Evolutionary conservation across 2,329 filamentous ascomycete genomes (phyloP).

Genomic region (Exophiala spinifera): DNA sequence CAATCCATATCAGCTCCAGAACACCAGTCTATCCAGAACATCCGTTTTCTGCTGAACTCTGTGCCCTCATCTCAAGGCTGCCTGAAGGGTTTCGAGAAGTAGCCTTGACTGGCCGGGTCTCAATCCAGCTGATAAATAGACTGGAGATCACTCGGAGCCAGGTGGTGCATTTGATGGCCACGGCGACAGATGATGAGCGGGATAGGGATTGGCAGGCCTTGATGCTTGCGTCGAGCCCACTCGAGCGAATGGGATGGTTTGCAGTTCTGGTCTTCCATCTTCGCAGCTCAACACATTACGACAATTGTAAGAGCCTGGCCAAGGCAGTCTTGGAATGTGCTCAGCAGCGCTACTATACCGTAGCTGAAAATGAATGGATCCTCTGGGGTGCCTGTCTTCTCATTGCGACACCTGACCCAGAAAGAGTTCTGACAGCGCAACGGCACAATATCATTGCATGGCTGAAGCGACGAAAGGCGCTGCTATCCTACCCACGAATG

Average conservation of each 20-base stretch:
- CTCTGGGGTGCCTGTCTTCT: conserved; percentile 16
- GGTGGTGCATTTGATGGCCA: conserved; percentile 16
- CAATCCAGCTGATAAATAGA: conserved; percentile 14
- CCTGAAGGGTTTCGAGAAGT: conserved; percentile 23
- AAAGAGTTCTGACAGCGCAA: conserved; percentile 2
- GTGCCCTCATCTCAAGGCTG: conserved; percentile 12
- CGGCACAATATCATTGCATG: not conserved
- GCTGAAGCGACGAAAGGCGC: not conserved
- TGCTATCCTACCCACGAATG: conserved; percentile 8
- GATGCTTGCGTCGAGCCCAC: conserved; percentile 4
- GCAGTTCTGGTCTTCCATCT: conserved; percentile 16
- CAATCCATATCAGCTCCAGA: not conserved
- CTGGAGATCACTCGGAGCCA: conserved; percentile 17
- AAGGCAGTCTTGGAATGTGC: conserved; percentile 15
- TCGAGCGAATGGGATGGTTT: conserved; percentile 16
- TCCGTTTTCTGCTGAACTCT: conserved; percentile 19
- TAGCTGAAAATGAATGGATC: conserved; percentile 12
- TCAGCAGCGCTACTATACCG: not conserved
- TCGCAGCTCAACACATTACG: conserved; percentile 11
- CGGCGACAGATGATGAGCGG: conserved; percentile 6
- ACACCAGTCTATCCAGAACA: conserved; percentile 39
- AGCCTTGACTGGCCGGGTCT: conserved; percentile 17
- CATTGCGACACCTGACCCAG: conserved; percentile 12
- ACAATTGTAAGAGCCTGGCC: conserved; percentile 10
- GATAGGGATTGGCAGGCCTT: conserved; percentile 7